phyloP scores from a whole-genome alignment of 2,329 filamentous ascomycete species.

The Nemania serpens region DNA sequence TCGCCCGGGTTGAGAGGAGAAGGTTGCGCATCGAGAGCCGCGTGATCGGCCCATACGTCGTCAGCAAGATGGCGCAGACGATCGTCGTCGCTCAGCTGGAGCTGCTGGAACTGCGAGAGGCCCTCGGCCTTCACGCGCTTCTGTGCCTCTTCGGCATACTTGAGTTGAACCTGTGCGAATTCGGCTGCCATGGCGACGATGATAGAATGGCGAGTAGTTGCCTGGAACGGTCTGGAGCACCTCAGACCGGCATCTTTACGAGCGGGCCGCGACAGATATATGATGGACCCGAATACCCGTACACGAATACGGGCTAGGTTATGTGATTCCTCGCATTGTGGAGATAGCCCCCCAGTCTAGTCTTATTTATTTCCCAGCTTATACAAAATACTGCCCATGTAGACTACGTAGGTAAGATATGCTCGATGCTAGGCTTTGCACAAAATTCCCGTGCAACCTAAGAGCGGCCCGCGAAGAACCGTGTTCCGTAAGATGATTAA shows the following conservation, averaged over 20 bases:
- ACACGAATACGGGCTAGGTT: constrained; percentile 2
- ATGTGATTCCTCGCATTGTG: not conserved
- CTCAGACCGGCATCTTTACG: not conserved
- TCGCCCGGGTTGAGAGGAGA: constrained; percentile 33
- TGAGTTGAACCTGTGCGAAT: constrained; percentile 34
- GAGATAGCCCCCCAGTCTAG: not conserved
- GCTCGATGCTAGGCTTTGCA: not conserved
- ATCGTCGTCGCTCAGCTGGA: constrained; percentile 34
- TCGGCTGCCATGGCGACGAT: constrained; percentile 31
- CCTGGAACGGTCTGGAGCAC: not conserved
- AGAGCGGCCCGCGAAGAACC: not conserved
- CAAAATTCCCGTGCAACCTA: not conserved
- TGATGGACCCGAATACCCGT: not conserved
- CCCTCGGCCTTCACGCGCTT: constrained; percentile 40
- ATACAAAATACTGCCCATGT: too few relatives aligned
- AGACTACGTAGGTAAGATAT: too few relatives aligned
- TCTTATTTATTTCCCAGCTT: too few relatives aligned
- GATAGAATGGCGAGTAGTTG: not conserved
- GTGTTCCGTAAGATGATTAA: not conserved
- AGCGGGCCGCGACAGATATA: not conserved
- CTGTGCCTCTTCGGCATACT: constrained; percentile 37
- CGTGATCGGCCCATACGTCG: constrained; percentile 40
- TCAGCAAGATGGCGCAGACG: constrained; percentile 39
- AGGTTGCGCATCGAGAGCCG: constrained; percentile 35
- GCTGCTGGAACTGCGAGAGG: constrained; percentile 32